A percentile compares a stretch with the other conserved stretches of the same genome.
phyloP scores from a whole-genome alignment of 176 grass and related monocot species.

The Coix lacrymajobi region DNA sequence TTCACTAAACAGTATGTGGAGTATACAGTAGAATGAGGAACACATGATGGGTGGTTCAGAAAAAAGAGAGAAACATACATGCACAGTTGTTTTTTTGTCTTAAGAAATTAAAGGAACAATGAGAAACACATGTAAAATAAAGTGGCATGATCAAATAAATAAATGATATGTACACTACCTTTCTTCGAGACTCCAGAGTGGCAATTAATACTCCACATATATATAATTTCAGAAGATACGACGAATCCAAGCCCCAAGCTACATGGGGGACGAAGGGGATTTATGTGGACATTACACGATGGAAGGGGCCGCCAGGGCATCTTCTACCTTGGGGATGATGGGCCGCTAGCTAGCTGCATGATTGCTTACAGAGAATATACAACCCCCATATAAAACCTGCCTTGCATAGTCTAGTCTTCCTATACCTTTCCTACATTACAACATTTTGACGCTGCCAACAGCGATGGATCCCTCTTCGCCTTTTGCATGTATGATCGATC shows the following conservation, averaged over 20 bases:
- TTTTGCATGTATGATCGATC: slow-evolving; percentile 15
- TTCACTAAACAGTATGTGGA: too few relatives aligned
- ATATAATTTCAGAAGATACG: slow-evolving; percentile 9
- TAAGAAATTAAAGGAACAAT: not conserved
- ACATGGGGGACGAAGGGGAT: not conserved
- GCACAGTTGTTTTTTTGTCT: not conserved
- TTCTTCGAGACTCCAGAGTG: not conserved
- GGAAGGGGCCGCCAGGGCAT: slow-evolving; percentile 34
- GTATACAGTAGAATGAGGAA: too few relatives aligned
- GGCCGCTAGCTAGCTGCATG: slow-evolving; percentile 30
- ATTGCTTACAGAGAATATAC: slow-evolving; percentile 50
- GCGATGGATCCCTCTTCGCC: slow-evolving; percentile 18
- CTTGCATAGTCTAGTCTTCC: slow-evolving; percentile 31
- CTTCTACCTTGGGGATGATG: slow-evolving; percentile 10
- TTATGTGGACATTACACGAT: slow-evolving; percentile 35
- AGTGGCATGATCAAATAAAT: not conserved
- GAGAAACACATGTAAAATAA: not conserved
- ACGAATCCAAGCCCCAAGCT: not conserved
- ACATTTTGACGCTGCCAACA: slow-evolving; percentile 31
- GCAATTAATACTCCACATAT: not conserved
- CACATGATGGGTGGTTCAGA: not conserved
- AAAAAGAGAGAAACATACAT: not conserved
- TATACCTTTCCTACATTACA: slow-evolving; percentile 15
- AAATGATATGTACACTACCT: not conserved
- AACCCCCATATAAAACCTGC: slow-evolving; percentile 65